Base-by-base conservation (phyloP, 163 green algal species). In the Scenedesmus sp. region DNA sequence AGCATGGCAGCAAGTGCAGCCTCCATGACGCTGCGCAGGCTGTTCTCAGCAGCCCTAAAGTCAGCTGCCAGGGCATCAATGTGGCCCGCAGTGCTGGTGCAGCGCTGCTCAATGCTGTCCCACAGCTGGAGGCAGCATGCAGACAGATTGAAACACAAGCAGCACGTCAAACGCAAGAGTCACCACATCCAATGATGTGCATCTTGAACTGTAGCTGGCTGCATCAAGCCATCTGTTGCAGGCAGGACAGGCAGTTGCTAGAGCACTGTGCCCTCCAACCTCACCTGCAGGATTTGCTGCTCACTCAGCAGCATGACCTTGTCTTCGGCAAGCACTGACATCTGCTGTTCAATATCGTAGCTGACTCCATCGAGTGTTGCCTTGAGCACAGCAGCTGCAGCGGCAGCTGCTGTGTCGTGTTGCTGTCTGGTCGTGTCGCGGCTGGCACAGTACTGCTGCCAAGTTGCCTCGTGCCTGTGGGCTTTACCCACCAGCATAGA, bases 241-340 rank as follows among this genome's bases (percentile, higher is more conserved):
- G 57, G 70, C 81, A 84, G 64, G 26, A 67, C 34, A 84, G 64
- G 74, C 15, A 26, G 55, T 13, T 0, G 52, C 55, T 59, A 57
- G 0, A 77, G 12, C 23, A 26, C 54, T 52, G 34, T 46, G 34
- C 83, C 23, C 8, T 66, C 13, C 55, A 56, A 34, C 46, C 90
- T 52, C 84, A 96, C 93, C 91, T 95, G 67, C 64, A 93, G 57
- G 1, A 96, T 89, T 79, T 95, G 91, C 74, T 88, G 74, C 82
- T 96, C 93, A 52, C 93, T 93, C 20, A 96, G 88, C 62, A 88
- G 62, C 95, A 97, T 97, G 76, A 96, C 91, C 54, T 76, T 81
- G 90, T 95, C 93, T 8, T 95, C 91, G 12, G 57, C 84, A 56
- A 96, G 86, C n/a, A 85, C 77, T 4, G 88, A 64, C 94, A 96